Conservation (phyloP, 345 rosid genomes). For the Conringia planisiliqua region DNA sequence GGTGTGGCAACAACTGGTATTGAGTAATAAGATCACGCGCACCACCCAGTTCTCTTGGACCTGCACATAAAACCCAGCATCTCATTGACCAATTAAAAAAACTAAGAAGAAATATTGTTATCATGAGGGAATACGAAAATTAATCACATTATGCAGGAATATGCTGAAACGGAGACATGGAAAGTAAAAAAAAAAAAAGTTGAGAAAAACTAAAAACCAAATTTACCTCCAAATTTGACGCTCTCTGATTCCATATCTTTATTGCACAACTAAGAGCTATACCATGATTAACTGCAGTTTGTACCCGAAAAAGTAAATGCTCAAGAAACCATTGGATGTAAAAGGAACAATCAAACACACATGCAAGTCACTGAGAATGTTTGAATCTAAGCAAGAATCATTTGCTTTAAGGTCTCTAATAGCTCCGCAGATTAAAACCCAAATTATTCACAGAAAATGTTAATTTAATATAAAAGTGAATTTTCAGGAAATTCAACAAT, state of each 20-base stretch:
- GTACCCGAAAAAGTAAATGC: neutral
- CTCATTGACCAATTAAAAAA: neutral
- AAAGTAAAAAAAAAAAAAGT: neutral
- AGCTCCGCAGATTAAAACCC: no score
- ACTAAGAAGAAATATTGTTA: neutral
- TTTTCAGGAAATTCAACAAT: no score
- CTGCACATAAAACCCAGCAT: slow-evolving; percentile 32
- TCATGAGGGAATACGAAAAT: neutral
- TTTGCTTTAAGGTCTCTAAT: no score
- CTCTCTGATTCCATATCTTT: slow-evolving; percentile 30
- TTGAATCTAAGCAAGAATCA: no score
- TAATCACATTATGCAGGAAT: neutral
- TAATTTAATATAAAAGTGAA: no score
- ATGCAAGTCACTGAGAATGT: neutral
- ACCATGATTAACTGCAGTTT: slow-evolving; percentile 2
- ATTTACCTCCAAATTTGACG: slow-evolving; percentile 31
- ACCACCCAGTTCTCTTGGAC: slow-evolving; percentile 73
- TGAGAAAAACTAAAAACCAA: neutral
- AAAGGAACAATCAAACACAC: neutral
- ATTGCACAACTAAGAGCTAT: neutral
- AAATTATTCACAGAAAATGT: no score
- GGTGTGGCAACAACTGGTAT: slow-evolving; percentile 67
- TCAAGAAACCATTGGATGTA: neutral
- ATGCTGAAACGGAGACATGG: neutral
- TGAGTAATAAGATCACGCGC: slow-evolving; percentile 73